These are phyloP conservation scores for Blastobotrys raffinosifermentans DNA, from an alignment of 1,139 yeast genomes.

Conservation along the genomic window DNA sequence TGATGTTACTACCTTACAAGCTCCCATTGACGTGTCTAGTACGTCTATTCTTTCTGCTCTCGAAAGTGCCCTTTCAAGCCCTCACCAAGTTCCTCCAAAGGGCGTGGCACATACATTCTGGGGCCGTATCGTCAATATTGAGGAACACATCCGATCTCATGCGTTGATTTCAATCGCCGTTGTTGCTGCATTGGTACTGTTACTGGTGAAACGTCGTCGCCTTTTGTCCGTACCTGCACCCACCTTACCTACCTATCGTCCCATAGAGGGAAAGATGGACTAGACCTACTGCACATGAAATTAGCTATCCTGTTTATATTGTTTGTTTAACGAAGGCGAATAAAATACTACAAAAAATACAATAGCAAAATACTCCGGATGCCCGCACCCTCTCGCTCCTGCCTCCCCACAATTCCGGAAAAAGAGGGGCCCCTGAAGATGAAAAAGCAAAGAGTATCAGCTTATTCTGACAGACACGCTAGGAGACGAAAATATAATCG, in stretches of 20 bases:
- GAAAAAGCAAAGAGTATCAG: conserved; percentile 5
- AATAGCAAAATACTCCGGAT: neutral
- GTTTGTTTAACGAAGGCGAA: too few species aligned
- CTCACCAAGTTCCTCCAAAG: conserved; percentile 24
- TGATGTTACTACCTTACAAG: conserved; percentile 23
- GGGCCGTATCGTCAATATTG: conserved; percentile 16
- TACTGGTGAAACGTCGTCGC: conserved; percentile 6
- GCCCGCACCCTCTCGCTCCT: conserved; percentile 1
- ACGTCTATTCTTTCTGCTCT: conserved; percentile 28
- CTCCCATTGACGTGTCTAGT: conserved; percentile 24
- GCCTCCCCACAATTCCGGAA: neutral
- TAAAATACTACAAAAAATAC: conserved; percentile 4
- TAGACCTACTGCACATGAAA: too few species aligned
- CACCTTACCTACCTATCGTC: too few species aligned
- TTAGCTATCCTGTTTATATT: too few species aligned
- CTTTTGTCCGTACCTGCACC: too few species aligned
- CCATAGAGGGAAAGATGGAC: too few species aligned
- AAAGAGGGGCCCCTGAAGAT: neutral
- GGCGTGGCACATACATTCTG: conserved; percentile 18
- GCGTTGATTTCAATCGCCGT: conserved; percentile 8
- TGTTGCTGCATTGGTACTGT: conserved; percentile 5
- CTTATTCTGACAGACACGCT: conserved; percentile 4
- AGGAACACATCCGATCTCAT: conserved; percentile 4
- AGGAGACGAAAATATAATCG: conserved; percentile 1
- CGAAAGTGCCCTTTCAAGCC: conserved; percentile 21